Evolutionary conservation across 2,329 filamentous ascomycete species (phyloP), one percentile per base, ranked within the genome.

Genomic region (Sporothrix sp.): DNA sequence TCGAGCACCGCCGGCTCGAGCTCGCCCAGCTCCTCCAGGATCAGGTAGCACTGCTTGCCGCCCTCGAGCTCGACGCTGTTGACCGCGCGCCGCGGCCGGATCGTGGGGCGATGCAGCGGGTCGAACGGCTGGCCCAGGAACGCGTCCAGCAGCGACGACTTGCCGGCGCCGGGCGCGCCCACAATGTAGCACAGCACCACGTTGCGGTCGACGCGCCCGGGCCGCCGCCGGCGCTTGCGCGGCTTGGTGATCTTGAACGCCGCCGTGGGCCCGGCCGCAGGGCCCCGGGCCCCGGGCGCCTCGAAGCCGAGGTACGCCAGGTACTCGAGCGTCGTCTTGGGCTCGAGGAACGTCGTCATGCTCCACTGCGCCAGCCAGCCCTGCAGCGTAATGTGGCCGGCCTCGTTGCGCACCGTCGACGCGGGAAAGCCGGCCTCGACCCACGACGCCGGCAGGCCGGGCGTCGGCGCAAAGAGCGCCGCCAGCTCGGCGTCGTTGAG

Each of bases 301-400:
- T 97, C 93, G 61, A 96, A 98, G 1, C 93, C 93, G 2, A 98
- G 81, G 63, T 96, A 96, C 3, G 93, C 93, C 2, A 98, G 80
- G 64, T 98, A 98, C 59, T 94, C 90, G 4, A 98, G 75, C 0
- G 93, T 97, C 0, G 88, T 96, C 63, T 93, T 94, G 11, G 93
- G 91, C 51, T 94, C 90, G 54, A 94, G 81, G 61, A 97, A 98
- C 0, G 93, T 98, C 0, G 93, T 98, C 93, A 98, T 98, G 64
- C 90, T 96, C 93, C 93, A 98, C 61, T 98, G 93, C 4, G 93
- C 93, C 33, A 98, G 78, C 93, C 93, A 98, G 2, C 93, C 93
- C 66, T 98, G 93, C 4, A 98, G 73, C 1, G 93, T 98, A 55
- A 98, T 90, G 64, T 97, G 81, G 0, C 93, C 93, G 8, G 87